These are phyloP conservation scores for Naumovozyma dairenensis DNA, from an alignment of 805 yeast genomes.

Conservation along the genomic window DNA sequence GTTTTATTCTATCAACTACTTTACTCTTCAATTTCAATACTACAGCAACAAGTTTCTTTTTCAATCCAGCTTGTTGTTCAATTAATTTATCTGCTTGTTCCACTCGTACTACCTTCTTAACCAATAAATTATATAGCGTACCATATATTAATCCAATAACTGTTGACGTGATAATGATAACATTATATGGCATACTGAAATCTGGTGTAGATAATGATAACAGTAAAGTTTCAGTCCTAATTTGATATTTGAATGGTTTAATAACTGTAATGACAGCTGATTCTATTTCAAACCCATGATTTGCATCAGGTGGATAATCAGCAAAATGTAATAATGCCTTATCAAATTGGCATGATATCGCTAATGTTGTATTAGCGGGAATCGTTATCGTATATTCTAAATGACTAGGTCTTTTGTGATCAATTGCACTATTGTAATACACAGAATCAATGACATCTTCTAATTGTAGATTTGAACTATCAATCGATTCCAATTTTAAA, in stretches of 20 bases:
- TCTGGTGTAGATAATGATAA: slow-evolving; percentile 92
- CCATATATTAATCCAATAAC: slow-evolving; percentile 91
- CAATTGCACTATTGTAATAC: slow-evolving; percentile 67
- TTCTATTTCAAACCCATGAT: slow-evolving; percentile 91
- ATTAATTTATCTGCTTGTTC: slow-evolving; percentile 49
- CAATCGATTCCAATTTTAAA: slow-evolving; percentile 31
- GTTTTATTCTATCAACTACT: background rate
- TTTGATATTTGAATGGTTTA: slow-evolving; percentile 34
- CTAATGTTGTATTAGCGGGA: slow-evolving; percentile 54
- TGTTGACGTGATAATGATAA: slow-evolving; percentile 86
- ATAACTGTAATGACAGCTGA: slow-evolving; percentile 72
- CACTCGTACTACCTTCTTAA: slow-evolving; percentile 65
- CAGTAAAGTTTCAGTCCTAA: slow-evolving; percentile 80
- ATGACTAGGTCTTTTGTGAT: slow-evolving; percentile 73
- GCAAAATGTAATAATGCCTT: slow-evolving; percentile 74
- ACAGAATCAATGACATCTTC: slow-evolving; percentile 39
- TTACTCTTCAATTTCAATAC: background rate
- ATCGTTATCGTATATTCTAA: slow-evolving; percentile 56
- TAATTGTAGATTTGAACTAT: slow-evolving; percentile 10
- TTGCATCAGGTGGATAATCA: slow-evolving; percentile 99
- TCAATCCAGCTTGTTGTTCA: slow-evolving; percentile 10
- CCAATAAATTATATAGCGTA: slow-evolving; percentile 65
- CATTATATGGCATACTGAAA: slow-evolving; percentile 97
- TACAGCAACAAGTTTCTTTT: background rate
- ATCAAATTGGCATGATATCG: slow-evolving; percentile 71